Conservation (phyloP, 305 asterid genomes). For the Lippia alba region DNA sequence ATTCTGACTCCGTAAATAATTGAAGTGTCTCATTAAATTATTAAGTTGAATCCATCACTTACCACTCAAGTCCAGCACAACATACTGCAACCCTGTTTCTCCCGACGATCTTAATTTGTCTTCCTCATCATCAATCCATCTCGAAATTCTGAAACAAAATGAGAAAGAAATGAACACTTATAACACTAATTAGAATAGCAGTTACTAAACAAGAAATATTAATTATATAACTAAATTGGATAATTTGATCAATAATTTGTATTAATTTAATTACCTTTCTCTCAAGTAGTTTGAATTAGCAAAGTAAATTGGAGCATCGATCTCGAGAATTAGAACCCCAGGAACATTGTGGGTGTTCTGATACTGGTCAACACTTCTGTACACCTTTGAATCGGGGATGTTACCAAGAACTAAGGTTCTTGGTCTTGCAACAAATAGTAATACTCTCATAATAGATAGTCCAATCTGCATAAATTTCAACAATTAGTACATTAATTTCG, state of each 20-base stretch:
- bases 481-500: background rate
- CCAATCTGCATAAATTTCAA: slow-evolving; percentile 55
- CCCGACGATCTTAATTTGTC: slow-evolving; percentile 64
- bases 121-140: slow-evolving; percentile 95
- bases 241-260: too few species aligned
- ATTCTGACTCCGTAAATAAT: too few species aligned
- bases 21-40: too few species aligned
- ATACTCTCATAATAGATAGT: slow-evolving; percentile 69
- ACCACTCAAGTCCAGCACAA: slow-evolving; percentile 89
- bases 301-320: slow-evolving; percentile 88
- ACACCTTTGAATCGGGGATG: slow-evolving; percentile 74
- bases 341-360: slow-evolving; percentile 61
- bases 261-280: slow-evolving; percentile 61
- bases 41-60: slow-evolving; percentile 26
- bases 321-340: slow-evolving; percentile 79
- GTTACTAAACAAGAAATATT: too few species aligned
- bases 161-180: background rate
- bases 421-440: slow-evolving; percentile 87
- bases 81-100: slow-evolving; percentile 64
- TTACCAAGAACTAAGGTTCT: slow-evolving; percentile 80
- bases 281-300: slow-evolving; percentile 88
- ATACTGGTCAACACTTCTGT: slow-evolving; percentile 80
- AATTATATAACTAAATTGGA: too few species aligned
- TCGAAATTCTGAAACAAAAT: slow-evolving; percentile 53
- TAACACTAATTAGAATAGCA: too few species aligned